Evolutionary conservation across 208 protist species (phyloP).

Genomic region (Acanthamoeba divionensis): DNA sequence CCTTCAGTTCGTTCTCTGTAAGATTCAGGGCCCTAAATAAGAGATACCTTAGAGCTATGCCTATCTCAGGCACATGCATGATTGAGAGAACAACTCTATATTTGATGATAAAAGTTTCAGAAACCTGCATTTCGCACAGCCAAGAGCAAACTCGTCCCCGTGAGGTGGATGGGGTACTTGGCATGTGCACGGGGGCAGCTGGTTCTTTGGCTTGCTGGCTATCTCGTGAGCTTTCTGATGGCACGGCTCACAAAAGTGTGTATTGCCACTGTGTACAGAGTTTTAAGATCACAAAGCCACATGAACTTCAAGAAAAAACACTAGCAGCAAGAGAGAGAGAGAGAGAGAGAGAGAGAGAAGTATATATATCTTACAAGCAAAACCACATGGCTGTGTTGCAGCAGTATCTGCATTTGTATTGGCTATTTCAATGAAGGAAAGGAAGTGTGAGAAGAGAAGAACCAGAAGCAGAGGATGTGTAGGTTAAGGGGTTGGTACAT

Average conservation of each 20-base stretch:
- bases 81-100: too few relatives aligned
- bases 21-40: too few relatives aligned
- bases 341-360: background rate
- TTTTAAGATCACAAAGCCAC: background rate
- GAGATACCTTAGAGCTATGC: too few relatives aligned
- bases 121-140: conserved; percentile 19
- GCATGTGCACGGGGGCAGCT: conserved; percentile 19
- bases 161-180: background rate
- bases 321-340: background rate
- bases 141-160: conserved; percentile 29
- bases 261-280: conserved; percentile 6
- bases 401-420: conserved; percentile 77
- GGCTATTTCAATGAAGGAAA: conserved; percentile 39
- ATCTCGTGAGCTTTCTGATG: background rate
- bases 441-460: conserved; percentile 19
- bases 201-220: background rate
- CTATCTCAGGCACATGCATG: too few relatives aligned
- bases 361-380: conserved; percentile 50
- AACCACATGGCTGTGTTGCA: conserved; percentile 73
- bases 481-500: conserved; percentile 24
- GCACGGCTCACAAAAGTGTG: conserved; percentile 39
- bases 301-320: background rate
- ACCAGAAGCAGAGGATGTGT: background rate
- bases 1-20: too few relatives aligned
- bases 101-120: too few relatives aligned